phyloP scores from a whole-genome alignment of 768 basidiomycete genomes.

The Tylopilus balloui region DNA sequence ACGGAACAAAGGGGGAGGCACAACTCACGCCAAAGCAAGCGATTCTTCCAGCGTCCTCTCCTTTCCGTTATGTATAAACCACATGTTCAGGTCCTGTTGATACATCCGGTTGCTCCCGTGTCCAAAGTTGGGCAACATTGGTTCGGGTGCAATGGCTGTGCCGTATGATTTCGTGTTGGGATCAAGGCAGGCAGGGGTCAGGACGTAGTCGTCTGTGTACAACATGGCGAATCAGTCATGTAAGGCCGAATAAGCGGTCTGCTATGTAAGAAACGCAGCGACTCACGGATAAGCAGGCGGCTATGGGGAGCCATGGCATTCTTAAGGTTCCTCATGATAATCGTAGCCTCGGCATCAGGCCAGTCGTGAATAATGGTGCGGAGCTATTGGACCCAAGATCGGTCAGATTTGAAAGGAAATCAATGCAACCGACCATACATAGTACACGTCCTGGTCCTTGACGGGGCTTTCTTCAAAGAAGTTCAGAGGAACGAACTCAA shows the following conservation, averaged over 20 bases:
- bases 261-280: too few species aligned
- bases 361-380: conserved; percentile 34
- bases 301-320: conserved; percentile 29
- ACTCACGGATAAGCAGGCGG: conserved; percentile 33
- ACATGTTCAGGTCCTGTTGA: conserved; percentile 45
- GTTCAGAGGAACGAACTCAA: conserved; percentile 18
- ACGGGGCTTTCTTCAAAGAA: conserved; percentile 19
- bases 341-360: conserved; percentile 32
- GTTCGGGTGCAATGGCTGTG: conserved; percentile 37
- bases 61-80: conserved; percentile 37
- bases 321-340: conserved; percentile 29
- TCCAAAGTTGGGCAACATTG: conserved; percentile 46
- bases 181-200: conserved; percentile 12
- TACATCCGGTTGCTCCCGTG: conserved; percentile 39
- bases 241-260: too few species aligned
- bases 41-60: conserved; percentile 42
- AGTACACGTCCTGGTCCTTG: conserved; percentile 21
- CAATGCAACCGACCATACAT: conserved; percentile 9
- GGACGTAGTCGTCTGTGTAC: conserved; percentile 21
- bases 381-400: conserved; percentile 10
- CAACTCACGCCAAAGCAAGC: conserved; percentile 30
- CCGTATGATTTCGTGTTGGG: conserved; percentile 3
- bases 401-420: not conserved
- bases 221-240: too few species aligned
- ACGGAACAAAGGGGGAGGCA: not conserved